Base-by-base conservation (phyloP, 495 filamentous ascomycete genomes). In the Collariella sp. region DNA sequence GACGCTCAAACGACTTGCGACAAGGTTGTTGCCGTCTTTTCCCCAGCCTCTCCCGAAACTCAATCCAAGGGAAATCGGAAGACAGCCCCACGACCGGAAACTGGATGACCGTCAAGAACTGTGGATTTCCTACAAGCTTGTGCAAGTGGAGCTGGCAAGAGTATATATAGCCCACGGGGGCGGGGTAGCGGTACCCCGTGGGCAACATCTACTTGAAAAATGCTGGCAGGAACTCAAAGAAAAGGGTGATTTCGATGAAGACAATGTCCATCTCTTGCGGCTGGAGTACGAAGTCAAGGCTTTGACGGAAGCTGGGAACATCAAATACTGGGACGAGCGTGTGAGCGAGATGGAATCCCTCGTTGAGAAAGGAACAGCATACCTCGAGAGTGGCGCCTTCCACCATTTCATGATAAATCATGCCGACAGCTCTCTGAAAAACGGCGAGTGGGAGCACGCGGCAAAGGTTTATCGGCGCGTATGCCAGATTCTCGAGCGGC, bases 111-210 rank as follows among this genome's bases (percentile, higher is more conserved):
- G 15, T 4, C 36, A 41, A 1, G 15, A 33, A 12, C n/a, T 52
- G 0, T 46, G 12, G 44, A 0, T 40, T 16, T 5, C 22, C 6
- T 6, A 9, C 22, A 10, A 34, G 5, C 16, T 51, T 1, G 13
- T 22, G 6, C 50, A 44, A 10, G 50, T 10, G 11, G 23, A 52
- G 5, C 20, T 52, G 18, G 50, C 26, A 5, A 43, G 24, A 18
- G 50, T 52, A 12, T 52, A 44, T 5, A n/a, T 52, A 12, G 40
- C 43, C 26, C 50, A 52, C 15, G 29, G n/a, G n/a, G n/a, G n/a
- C n/a, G n/a, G n/a, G n/a, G n/a, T n/a, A 52, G 13, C 39, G 50
- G 12, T 52, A 26, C 2, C 18, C 24, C 3, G 5, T 35, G 50
- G 50, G 39, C 0, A 44, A 42, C 15, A 20, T 12, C 29, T 43